Percentiles rank a stretch among this genome's conserved stretches.
These are phyloP conservation scores for Verticillium albo-atrum DNA, from an alignment of 2,329 filamentous ascomycete species.

Conservation along the genomic window DNA sequence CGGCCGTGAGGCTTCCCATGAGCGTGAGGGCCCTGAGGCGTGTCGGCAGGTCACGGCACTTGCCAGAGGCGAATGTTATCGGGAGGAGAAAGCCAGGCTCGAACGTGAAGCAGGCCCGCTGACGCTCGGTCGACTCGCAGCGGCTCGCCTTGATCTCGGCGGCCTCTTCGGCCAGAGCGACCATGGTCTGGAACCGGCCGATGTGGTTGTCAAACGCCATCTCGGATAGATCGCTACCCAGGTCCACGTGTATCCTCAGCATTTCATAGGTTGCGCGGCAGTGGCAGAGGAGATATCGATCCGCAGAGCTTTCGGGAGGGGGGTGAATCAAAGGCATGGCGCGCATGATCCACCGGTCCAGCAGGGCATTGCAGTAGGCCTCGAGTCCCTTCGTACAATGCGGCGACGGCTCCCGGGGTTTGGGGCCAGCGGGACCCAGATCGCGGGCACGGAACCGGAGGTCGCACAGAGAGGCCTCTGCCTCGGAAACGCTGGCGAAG, in stretches of 20 bases:
- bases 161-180: constrained; percentile 21
- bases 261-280: constrained; percentile 17
- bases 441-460: not conserved
- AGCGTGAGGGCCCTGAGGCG: constrained; percentile 31
- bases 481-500: not conserved
- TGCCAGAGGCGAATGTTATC: constrained; percentile 32
- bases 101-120: constrained; percentile 28
- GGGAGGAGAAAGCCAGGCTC: constrained; percentile 35
- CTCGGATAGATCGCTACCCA: constrained; percentile 21
- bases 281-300: constrained; percentile 6
- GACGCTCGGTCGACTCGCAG: not conserved
- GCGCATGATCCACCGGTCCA: not conserved
- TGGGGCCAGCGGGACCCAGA: not conserved
- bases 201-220: constrained; percentile 28
- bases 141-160: not conserved
- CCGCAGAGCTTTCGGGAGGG: not conserved
- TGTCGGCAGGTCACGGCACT: constrained; percentile 34
- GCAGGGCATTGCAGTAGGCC: not conserved
- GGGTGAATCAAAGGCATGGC: not conserved
- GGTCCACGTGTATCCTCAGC: constrained; percentile 30
- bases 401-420: not conserved
- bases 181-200: constrained; percentile 27
- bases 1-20: constrained; percentile 7
- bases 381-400: not conserved
- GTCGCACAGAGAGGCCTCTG: not conserved